These are phyloP conservation scores for Arthrobotrys conoides DNA, from an alignment of 2,329 filamentous ascomycete species.

Conservation along the genomic window DNA sequence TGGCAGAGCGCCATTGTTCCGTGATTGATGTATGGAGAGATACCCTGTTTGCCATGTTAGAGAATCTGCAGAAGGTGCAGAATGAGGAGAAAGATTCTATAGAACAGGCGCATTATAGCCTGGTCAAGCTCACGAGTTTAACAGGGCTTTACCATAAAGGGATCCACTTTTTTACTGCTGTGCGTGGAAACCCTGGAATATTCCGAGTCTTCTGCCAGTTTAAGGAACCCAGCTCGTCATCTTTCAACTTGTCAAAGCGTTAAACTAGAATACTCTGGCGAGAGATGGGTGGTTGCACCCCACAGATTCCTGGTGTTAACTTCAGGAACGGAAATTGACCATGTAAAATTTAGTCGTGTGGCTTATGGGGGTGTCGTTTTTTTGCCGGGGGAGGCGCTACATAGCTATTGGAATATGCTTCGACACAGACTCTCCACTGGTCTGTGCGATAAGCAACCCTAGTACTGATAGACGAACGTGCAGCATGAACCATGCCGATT, in stretches of 20 bases:
- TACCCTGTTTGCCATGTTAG: conserved; percentile 47
- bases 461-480: conserved; percentile 25
- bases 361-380: conserved; percentile 24
- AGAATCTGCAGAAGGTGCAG: conserved; percentile 58
- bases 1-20: conserved; percentile 35
- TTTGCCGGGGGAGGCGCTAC: conserved; percentile 16
- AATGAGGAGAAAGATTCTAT: conserved; percentile 38
- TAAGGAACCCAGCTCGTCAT: conserved; percentile 37
- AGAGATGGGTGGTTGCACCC: conserved; percentile 20
- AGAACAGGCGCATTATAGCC: conserved; percentile 48
- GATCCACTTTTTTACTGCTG: conserved; percentile 11
- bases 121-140: conserved; percentile 35
- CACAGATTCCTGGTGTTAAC: conserved; percentile 15
- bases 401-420: conserved; percentile 1
- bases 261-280: conserved; percentile 25
- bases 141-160: conserved; percentile 15
- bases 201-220: conserved; percentile 42
- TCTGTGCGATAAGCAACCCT: conserved; percentile 26
- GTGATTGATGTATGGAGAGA: conserved; percentile 15
- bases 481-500: conserved; percentile 21
- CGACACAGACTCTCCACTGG: conserved; percentile 7
- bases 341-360: conserved; percentile 34
- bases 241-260: conserved; percentile 18
- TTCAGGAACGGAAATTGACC: conserved; percentile 53
- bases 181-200: conserved; percentile 4